phyloP scores from a whole-genome alignment of 1,139 yeast genomes.

The Kodamaea sp. region DNA sequence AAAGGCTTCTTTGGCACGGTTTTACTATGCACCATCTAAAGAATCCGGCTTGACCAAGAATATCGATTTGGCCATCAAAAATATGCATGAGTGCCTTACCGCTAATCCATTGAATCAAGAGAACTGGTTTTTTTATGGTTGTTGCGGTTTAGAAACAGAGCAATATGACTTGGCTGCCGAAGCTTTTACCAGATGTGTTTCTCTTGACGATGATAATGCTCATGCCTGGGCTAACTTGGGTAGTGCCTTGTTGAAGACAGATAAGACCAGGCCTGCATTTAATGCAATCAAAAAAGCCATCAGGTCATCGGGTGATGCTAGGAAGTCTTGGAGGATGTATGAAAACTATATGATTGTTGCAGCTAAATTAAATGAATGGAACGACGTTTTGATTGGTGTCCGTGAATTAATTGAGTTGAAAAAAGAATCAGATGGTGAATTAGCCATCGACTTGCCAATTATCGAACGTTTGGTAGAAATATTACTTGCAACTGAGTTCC shows the following conservation, averaged over 20 bases:
- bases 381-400: conserved; percentile 74
- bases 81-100: conserved; percentile 70
- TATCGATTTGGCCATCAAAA: conserved; percentile 53
- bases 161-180: conserved; percentile 81
- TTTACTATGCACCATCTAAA: conserved; percentile 64
- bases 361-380: conserved; percentile 78
- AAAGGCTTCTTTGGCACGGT: conserved; percentile 75
- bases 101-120: conserved; percentile 75
- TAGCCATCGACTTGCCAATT: conserved; percentile 69
- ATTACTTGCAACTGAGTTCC: conserved; percentile 52
- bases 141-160: conserved; percentile 74
- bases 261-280: conserved; percentile 72
- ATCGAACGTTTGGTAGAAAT: conserved; percentile 71
- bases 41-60: conserved; percentile 51
- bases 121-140: conserved; percentile 92
- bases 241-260: conserved; percentile 64
- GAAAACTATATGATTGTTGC: conserved; percentile 85
- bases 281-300: conserved; percentile 79
- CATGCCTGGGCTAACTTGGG: conserved; percentile 95
- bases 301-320: conserved; percentile 58
- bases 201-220: conserved; percentile 78
- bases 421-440: conserved; percentile 53
- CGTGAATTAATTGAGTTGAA: conserved; percentile 54
- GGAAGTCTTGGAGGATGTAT: conserved; percentile 85
- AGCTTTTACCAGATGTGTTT: conserved; percentile 88